A percentile compares a stretch with the other conserved stretches of the same genome.
Conservation (phyloP, 768 basidiomycete genomes). For the Boletus rubroflammeus region DNA sequence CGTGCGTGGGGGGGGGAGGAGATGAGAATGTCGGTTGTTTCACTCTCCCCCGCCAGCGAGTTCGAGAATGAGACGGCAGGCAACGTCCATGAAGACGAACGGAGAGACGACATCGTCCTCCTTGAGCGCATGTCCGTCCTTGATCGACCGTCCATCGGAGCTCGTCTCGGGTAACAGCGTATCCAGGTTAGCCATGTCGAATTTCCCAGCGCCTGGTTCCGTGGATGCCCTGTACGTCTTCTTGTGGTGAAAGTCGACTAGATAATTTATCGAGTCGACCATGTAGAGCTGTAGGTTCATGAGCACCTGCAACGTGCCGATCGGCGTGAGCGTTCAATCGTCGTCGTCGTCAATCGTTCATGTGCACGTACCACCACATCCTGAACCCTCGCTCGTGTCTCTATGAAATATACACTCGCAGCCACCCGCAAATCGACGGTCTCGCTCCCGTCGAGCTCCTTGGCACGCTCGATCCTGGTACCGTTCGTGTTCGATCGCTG, state of each 20-base stretch:
- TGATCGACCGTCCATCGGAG: conserved; percentile 57
- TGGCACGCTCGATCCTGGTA: conserved; percentile 58
- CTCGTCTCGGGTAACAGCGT: conserved; percentile 41
- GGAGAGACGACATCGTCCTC: conserved; percentile 76
- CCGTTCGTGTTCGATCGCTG: conserved; percentile 32
- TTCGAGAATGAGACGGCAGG: conserved; percentile 90
- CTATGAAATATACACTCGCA: conserved; percentile 86
- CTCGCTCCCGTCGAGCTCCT: conserved; percentile 56
- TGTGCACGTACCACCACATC: conserved; percentile 76
- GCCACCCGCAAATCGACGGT: conserved; percentile 64
- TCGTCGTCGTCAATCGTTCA: background rate
- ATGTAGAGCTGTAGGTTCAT: conserved; percentile 98
- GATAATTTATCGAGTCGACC: conserved; percentile 93
- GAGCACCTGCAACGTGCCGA: conserved; percentile 55
- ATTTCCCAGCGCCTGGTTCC: conserved; percentile 65
- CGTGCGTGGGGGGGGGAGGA: background rate
- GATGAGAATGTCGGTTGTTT: background rate
- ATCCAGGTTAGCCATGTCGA: conserved; percentile 52
- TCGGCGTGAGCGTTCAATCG: background rate
- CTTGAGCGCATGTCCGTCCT: conserved; percentile 38
- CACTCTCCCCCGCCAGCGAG: conserved; percentile 68
- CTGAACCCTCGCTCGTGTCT: conserved; percentile 85
- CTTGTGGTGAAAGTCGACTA: conserved; percentile 98
- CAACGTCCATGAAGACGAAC: conserved; percentile 95
- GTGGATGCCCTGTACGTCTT: conserved; percentile 81